Percentiles rank a stretch among this genome's conserved stretches.
phyloP scores from a whole-genome alignment of 768 basidiomycete genomes.

The Pleurotus ostreatus region DNA sequence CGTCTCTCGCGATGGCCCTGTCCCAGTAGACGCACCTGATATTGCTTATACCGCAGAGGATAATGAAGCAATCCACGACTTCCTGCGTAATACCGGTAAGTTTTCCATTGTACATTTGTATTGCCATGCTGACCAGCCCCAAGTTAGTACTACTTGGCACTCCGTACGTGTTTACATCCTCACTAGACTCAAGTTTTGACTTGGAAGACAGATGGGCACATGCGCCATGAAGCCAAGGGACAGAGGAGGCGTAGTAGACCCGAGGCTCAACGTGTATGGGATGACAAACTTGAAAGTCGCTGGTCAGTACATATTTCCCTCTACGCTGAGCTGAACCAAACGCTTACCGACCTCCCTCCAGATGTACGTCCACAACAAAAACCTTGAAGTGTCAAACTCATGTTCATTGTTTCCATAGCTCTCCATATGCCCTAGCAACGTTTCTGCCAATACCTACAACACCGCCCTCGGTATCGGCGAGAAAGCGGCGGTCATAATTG shows the following conservation, averaged over 20 bases:
- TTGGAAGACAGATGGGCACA: conserved; percentile 45
- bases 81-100: background rate
- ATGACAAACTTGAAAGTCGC: conserved; percentile 55
- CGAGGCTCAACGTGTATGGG: conserved; percentile 60
- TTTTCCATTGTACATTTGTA: background rate
- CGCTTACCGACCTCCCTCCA: background rate
- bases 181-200: background rate
- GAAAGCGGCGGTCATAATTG: conserved; percentile 59
- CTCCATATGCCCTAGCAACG: conserved; percentile 34
- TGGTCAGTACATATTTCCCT: conserved; percentile 23
- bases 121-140: background rate
- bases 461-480: conserved; percentile 49
- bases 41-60: conserved; percentile 1
- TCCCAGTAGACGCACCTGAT: conserved; percentile 1
- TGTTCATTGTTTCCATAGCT: conserved; percentile 18
- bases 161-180: conserved; percentile 25
- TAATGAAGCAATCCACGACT: conserved; percentile 2
- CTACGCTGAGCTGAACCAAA: background rate
- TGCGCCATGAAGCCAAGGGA: conserved; percentile 65
- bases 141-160: conserved; percentile 44
- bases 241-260: conserved; percentile 57
- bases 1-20: background rate
- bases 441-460: conserved; percentile 38
- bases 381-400: conserved; percentile 2
- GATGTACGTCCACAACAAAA: background rate